Conservation (phyloP, 2,329 filamentous ascomycete genomes). For the Ceratocystis huliohia region DNA sequence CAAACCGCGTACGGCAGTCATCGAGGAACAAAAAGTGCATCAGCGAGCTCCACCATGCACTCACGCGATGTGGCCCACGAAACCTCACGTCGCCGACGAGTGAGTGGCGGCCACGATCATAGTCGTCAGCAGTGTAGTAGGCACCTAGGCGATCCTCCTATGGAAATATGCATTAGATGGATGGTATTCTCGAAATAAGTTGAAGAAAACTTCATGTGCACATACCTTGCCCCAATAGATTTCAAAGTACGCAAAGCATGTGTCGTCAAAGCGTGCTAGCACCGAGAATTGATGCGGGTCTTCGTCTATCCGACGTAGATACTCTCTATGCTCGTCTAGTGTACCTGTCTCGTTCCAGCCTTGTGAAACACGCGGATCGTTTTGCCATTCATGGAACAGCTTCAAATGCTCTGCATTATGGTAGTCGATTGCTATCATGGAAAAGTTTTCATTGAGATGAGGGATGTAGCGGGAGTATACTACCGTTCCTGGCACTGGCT, state of each 20-base stretch:
- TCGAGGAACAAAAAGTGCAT: constrained; percentile 53
- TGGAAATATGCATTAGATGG: neutral
- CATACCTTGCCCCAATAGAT: constrained; percentile 59
- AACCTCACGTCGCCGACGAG: constrained; percentile 47
- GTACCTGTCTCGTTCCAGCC: constrained; percentile 73
- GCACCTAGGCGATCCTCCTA: constrained; percentile 44
- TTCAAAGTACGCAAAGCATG: constrained; percentile 65
- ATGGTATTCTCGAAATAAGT: constrained; percentile 7
- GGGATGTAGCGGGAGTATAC: constrained; percentile 71
- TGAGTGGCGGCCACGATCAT: constrained; percentile 46
- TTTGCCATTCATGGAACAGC: constrained; percentile 70
- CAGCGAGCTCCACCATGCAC: constrained; percentile 48
- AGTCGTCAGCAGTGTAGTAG: constrained; percentile 44
- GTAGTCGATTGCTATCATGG: constrained; percentile 62
- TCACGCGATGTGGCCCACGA: constrained; percentile 47
- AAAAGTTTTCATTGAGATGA: constrained; percentile 62
- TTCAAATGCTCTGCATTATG: constrained; percentile 49
- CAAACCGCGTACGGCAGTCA: constrained; percentile 43
- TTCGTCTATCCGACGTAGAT: constrained; percentile 53
- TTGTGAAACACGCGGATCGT: constrained; percentile 66
- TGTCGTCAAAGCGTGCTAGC: constrained; percentile 58
- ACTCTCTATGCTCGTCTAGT: constrained; percentile 59
- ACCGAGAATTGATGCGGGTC: constrained; percentile 61
- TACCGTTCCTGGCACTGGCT: constrained; percentile 56
- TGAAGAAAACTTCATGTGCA: neutral